Evolutionary conservation across 805 yeast species (phyloP).

Genomic region (Ogataea polymorpha): DNA sequence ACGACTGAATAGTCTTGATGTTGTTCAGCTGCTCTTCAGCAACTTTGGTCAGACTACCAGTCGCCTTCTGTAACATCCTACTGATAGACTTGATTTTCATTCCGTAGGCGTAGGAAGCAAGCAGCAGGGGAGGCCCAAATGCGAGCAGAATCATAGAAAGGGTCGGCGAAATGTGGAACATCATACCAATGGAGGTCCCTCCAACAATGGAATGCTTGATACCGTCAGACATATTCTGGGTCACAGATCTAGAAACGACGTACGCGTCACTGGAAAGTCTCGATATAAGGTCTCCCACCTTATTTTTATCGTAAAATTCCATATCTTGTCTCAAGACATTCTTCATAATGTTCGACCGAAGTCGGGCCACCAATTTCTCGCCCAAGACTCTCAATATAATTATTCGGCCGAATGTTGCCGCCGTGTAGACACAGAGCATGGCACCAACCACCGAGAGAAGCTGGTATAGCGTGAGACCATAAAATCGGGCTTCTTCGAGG

Average conservation of each 20-base stretch:
- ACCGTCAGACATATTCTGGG: conserved; percentile 90
- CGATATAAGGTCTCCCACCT: conserved; percentile 90
- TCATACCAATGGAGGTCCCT: conserved; percentile 82
- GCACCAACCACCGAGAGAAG: conserved; percentile 62
- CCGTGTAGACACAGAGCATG: conserved; percentile 67
- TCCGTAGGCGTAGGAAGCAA: conserved; percentile 83
- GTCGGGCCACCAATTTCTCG: conserved; percentile 80
- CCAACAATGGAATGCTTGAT: conserved; percentile 80
- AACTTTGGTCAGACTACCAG: conserved; percentile 84
- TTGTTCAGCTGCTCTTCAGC: conserved; percentile 90
- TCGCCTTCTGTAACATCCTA: conserved; percentile 73
- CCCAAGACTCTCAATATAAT: conserved; percentile 75
- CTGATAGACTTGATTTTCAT: conserved; percentile 72
- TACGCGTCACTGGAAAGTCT: conserved; percentile 86
- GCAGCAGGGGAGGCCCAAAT: conserved; percentile 79
- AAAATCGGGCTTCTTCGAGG: conserved; percentile 31
- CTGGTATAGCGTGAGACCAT: conserved; percentile 59
- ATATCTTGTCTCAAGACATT: conserved; percentile 83
- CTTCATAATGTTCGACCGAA: conserved; percentile 74
- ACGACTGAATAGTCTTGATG: conserved; percentile 83
- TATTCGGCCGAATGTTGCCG: conserved; percentile 77
- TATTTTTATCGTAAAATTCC: conserved; percentile 82
- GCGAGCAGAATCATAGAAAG: conserved; percentile 74
- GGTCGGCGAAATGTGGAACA: conserved; percentile 79
- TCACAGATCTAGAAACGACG: conserved; percentile 80